Evolutionary conservation across 345 rosid species (phyloP).

Genomic region (Syzygium jambos): DNA sequence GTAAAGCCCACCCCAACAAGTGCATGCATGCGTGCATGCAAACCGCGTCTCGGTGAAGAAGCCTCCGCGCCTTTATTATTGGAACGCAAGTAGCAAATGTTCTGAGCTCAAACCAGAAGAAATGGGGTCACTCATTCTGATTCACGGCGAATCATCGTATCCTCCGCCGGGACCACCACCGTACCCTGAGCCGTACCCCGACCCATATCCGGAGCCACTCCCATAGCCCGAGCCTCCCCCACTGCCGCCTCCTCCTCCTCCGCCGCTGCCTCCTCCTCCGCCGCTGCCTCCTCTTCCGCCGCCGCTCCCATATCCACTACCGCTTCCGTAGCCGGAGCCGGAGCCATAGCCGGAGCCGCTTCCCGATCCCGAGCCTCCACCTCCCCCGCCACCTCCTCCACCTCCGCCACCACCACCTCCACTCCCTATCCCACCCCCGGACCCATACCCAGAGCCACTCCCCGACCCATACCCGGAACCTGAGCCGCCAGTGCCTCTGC

Average conservation of each 20-base stretch:
- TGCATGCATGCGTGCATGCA: background rate
- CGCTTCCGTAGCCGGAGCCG: conserved; percentile 11
- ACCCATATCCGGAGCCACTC: conserved; percentile 5
- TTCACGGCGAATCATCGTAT: conserved; percentile 14
- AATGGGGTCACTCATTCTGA: background rate
- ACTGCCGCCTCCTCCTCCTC: background rate
- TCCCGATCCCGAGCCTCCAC: conserved; percentile 1
- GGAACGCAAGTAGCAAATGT: background rate
- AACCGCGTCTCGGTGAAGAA: background rate
- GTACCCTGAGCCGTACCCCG: conserved; percentile 9
- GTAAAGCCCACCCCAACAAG: background rate
- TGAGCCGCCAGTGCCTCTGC: conserved; percentile 2
- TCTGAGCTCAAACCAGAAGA: background rate
- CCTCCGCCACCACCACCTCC: conserved; percentile 16
- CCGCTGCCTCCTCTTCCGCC: conserved; percentile 7
- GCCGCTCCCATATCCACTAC: conserved; percentile 11
- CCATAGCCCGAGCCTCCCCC: conserved; percentile 4
- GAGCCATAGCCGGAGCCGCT: conserved; percentile 14
- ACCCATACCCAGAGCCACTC: conserved; percentile 19
- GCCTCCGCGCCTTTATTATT: background rate
- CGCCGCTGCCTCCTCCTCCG: background rate
- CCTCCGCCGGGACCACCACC: conserved; percentile 7
- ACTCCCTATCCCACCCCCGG: conserved; percentile 6
- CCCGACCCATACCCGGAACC: conserved; percentile 28
- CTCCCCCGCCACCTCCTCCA: conserved; percentile 12